These are phyloP conservation scores for Phoma sp. DNA, from an alignment of 2,329 filamentous ascomycete genomes.

Conservation along the genomic window DNA sequence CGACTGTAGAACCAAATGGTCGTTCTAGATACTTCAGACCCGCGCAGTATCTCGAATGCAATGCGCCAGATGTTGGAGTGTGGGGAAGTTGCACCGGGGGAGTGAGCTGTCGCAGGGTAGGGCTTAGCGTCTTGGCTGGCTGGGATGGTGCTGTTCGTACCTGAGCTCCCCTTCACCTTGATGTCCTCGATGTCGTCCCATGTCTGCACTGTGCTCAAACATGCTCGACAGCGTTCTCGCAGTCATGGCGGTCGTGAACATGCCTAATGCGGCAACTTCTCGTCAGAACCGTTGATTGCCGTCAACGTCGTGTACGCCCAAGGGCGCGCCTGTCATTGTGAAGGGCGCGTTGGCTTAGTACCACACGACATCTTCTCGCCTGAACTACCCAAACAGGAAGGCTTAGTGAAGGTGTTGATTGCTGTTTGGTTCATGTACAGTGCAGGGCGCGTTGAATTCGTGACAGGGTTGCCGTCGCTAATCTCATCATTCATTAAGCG, in stretches of 20 bases:
- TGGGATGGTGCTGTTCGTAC: neutral
- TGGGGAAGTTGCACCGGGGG: slow-evolving; percentile 14
- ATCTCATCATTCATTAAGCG: neutral
- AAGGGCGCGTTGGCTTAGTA: neutral
- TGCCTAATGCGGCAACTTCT: neutral
- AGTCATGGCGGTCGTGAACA: neutral
- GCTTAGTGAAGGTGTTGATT: neutral
- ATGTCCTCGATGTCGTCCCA: neutral
- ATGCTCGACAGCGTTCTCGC: neutral
- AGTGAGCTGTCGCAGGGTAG: slow-evolving; percentile 11
- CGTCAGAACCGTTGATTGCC: slow-evolving; percentile 2
- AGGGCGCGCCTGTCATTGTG: slow-evolving; percentile 12
- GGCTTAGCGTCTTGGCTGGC: slow-evolving; percentile 6
- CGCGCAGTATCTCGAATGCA: neutral
- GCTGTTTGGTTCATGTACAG: neutral
- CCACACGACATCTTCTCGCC: too few relatives aligned
- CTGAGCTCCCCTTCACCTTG: neutral
- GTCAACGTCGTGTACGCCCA: neutral
- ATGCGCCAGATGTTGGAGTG: slow-evolving; percentile 6
- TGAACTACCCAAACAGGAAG: neutral
- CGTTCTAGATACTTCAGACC: neutral
- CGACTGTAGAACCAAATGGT: neutral
- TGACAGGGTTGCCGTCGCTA: neutral
- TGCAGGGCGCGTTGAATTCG: neutral
- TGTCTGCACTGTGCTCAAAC: neutral